Evolutionary conservation across 176 grass and related monocot genomes (phyloP).

Genomic region (Themeda triandra): DNA sequence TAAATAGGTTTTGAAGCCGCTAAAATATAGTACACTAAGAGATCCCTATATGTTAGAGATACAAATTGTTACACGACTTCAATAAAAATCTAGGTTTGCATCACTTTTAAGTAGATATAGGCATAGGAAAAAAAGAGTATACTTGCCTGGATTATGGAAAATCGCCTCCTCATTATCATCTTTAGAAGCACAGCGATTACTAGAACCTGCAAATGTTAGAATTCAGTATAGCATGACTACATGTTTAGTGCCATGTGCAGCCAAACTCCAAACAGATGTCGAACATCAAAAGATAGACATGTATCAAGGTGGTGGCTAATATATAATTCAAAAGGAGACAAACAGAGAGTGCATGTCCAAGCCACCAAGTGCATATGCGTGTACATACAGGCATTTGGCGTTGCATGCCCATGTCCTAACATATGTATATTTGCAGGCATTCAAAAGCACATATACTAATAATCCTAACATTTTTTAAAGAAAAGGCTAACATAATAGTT

Average conservation of each 20-base stretch:
- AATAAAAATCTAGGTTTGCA: neutral
- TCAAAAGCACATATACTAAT: neutral
- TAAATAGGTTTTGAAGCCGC: neutral
- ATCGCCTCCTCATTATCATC: constrained; percentile 83
- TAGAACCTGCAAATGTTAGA: constrained; percentile 70
- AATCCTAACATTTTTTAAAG: neutral
- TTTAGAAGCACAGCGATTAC: constrained; percentile 94
- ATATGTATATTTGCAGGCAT: neutral
- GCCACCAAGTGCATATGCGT: neutral
- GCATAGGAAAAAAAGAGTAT: neutral
- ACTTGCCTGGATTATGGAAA: constrained; percentile 86
- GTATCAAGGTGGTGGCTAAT: constrained; percentile 3
- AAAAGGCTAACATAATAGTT: neutral
- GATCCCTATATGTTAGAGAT: neutral
- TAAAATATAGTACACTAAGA: neutral
- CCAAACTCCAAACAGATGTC: constrained; percentile 12
- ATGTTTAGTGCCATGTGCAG: constrained; percentile 4
- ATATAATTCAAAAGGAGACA: neutral
- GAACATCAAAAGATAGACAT: neutral
- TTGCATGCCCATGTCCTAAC: neutral
- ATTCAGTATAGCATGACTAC: neutral
- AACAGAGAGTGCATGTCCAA: neutral
- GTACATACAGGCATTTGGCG: neutral
- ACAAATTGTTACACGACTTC: neutral
- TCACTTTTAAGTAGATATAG: neutral